Percentiles rank a stretch among this genome's conserved stretches.
Evolutionary conservation across 257 asterid genomes (phyloP).

Genomic region (Euphrasia confusa): DNA sequence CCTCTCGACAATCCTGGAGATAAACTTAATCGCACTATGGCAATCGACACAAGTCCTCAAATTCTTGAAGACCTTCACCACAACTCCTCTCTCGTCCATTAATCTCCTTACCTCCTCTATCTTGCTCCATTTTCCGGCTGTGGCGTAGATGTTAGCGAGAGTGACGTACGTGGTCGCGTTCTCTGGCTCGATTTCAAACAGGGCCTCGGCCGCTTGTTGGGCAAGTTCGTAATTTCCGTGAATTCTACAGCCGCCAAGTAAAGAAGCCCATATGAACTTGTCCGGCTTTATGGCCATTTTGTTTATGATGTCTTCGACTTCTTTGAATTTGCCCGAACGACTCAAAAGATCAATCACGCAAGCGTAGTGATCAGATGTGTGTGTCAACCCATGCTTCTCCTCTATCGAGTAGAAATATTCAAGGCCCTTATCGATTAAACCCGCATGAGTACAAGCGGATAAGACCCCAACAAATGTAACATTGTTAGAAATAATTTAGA

Average conservation of each 20-base stretch:
- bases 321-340: slow-evolving; percentile 55
- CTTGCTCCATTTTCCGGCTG: slow-evolving; percentile 57
- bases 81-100: slow-evolving; percentile 63
- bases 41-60: slow-evolving; percentile 75
- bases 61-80: slow-evolving; percentile 74
- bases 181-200: slow-evolving; percentile 58
- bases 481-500: slow-evolving; percentile 7
- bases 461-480: slow-evolving; percentile 66
- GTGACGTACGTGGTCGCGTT: slow-evolving; percentile 76
- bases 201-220: slow-evolving; percentile 42
- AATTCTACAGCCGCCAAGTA: slow-evolving; percentile 71
- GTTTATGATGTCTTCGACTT: slow-evolving; percentile 56
- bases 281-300: slow-evolving; percentile 59
- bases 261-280: slow-evolving; percentile 68
- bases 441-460: slow-evolving; percentile 71
- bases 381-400: slow-evolving; percentile 41
- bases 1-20: slow-evolving; percentile 52
- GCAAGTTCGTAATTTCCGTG: slow-evolving; percentile 64
- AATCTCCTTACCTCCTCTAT: slow-evolving; percentile 51
- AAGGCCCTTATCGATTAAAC: slow-evolving; percentile 67
- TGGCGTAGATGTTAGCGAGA: slow-evolving; percentile 62
- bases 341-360: slow-evolving; percentile 70
- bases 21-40: slow-evolving; percentile 65
- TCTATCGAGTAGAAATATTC: slow-evolving; percentile 57
- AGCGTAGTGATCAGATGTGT: slow-evolving; percentile 64